Conservation (phyloP, 2,329 filamentous ascomycete genomes). For the Dothiorella sarmentorum region DNA sequence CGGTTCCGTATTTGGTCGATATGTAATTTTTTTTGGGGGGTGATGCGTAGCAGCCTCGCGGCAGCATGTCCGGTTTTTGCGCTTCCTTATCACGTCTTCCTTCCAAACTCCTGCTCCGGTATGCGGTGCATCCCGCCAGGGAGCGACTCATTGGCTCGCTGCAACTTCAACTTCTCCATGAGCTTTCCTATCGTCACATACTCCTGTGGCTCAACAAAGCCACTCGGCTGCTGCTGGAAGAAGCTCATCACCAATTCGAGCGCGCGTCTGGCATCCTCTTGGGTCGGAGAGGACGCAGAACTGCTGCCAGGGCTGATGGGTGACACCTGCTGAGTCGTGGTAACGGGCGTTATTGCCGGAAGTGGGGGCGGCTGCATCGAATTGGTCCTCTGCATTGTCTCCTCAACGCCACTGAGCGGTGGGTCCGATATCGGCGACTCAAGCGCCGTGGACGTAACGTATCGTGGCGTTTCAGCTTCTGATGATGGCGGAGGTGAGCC, state of each 20-base stretch:
- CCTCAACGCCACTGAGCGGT: constrained; percentile 40
- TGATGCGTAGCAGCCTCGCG: not conserved
- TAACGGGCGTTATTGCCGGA: constrained; percentile 38
- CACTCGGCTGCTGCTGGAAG: constrained; percentile 67
- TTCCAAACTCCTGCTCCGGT: constrained; percentile 27
- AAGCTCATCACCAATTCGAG: constrained; percentile 79
- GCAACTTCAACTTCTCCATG: constrained; percentile 78
- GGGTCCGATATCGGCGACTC: constrained; percentile 43
- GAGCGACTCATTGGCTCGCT: constrained; percentile 46
- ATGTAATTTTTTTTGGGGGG: not conserved
- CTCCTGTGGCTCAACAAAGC: constrained; percentile 72
- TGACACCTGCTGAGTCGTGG: constrained; percentile 21
- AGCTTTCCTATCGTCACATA: constrained; percentile 74
- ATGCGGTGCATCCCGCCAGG: constrained; percentile 32
- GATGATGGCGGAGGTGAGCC: constrained; percentile 49
- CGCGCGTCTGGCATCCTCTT: constrained; percentile 81
- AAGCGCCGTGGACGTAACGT: constrained; percentile 44
- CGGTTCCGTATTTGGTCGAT: not conserved
- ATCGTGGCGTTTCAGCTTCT: constrained; percentile 57
- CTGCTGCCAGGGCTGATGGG: constrained; percentile 23
- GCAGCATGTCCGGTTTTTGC: too few relatives aligned
- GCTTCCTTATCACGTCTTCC: constrained; percentile 1
- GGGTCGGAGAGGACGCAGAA: constrained; percentile 63
- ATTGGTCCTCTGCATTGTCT: constrained; percentile 36
- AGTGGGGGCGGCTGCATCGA: constrained; percentile 47